Percentiles rank a stretch among this genome's conserved stretches.
Evolutionary conservation across 768 basidiomycete genomes (phyloP).

Genomic region (Boletus reticuloceps): DNA sequence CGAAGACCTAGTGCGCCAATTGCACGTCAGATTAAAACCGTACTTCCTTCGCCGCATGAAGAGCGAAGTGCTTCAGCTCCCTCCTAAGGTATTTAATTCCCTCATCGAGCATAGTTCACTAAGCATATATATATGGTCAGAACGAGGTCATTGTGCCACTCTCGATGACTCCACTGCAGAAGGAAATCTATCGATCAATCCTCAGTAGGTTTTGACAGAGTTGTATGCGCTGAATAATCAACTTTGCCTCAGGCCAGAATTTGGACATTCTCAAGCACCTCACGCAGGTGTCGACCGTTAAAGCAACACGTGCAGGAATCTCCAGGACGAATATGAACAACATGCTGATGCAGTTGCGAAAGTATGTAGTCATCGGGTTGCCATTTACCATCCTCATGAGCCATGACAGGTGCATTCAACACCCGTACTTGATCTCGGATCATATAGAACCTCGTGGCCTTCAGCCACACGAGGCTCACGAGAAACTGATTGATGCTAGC

Average conservation of each 20-base stretch:
- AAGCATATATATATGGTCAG: conserved; percentile 35
- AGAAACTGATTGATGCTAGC: conserved; percentile 78
- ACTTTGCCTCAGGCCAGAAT: conserved; percentile 57
- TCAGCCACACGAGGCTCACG: conserved; percentile 59
- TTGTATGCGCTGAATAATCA: conserved; percentile 15
- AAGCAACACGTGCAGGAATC: conserved; percentile 26
- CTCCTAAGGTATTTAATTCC: conserved; percentile 65
- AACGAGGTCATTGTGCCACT: conserved; percentile 92
- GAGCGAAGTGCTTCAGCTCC: conserved; percentile 88
- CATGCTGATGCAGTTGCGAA: conserved; percentile 83
- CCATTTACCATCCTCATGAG: background rate
- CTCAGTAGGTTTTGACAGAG: conserved; percentile 47
- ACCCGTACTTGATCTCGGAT: conserved; percentile 82
- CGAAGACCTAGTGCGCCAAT: conserved; percentile 74
- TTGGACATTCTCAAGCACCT: conserved; percentile 62
- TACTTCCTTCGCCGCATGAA: conserved; percentile 95
- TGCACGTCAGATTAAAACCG: conserved; percentile 77
- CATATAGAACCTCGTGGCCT: conserved; percentile 76
- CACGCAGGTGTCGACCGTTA: conserved; percentile 41
- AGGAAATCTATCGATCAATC: conserved; percentile 84
- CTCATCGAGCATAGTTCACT: background rate
- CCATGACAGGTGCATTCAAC: conserved; percentile 72
- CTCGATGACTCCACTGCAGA: conserved; percentile 83
- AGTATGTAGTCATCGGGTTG: conserved; percentile 45
- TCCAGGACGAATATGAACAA: conserved; percentile 70